Percentiles rank a stretch among this genome's conserved stretches.
These are phyloP conservation scores for Suhomyces panamericanus DNA, from an alignment of 1,139 yeast genomes.

Conservation along the genomic window DNA sequence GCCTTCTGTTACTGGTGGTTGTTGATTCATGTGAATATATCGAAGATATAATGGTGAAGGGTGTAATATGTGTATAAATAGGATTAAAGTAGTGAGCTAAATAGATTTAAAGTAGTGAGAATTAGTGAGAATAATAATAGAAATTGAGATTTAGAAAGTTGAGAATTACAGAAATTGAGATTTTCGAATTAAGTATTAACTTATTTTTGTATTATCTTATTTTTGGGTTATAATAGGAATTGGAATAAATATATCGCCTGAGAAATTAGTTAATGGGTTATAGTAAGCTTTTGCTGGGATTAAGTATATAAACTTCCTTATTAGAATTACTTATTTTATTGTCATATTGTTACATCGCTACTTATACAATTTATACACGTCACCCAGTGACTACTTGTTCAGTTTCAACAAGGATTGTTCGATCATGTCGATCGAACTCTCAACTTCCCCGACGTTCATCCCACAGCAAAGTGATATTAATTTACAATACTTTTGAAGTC, in stretches of 20 bases:
- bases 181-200: no score
- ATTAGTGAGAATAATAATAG: not conserved
- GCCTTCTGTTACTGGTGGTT: not conserved
- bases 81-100: no score
- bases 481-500: constrained; percentile 43
- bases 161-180: no score
- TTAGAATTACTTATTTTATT: not conserved
- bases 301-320: no score
- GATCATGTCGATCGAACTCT: constrained; percentile 43
- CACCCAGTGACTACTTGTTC: constrained; percentile 2
- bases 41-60: not conserved
- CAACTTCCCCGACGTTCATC: constrained; percentile 44
- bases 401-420: constrained; percentile 37
- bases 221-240: no score
- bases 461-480: constrained; percentile 48
- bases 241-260: no score
- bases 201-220: no score
- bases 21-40: not conserved
- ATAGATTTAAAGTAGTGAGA: no score
- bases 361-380: constrained; percentile 5
- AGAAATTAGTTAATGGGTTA: no score
- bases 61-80: not conserved
- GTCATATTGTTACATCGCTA: constrained; percentile 1
- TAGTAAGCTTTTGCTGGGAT: no score
- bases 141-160: not conserved